These are phyloP conservation scores for Candida sp. DNA, from an alignment of 1,139 yeast genomes.

Conservation along the genomic window DNA sequence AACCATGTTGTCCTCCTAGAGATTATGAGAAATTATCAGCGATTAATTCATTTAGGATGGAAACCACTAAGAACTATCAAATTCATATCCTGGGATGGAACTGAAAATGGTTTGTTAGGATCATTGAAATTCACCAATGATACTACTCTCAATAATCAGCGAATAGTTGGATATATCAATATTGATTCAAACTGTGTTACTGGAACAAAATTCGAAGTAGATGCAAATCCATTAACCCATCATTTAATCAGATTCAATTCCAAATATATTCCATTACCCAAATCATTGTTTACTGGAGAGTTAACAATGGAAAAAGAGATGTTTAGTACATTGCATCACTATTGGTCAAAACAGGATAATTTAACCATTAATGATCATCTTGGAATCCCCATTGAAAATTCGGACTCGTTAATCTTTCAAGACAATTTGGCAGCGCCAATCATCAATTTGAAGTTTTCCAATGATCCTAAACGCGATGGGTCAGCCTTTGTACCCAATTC, in stretches of 20 bases:
- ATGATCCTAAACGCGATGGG: slow-evolving; percentile 25
- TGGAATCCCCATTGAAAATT: slow-evolving; percentile 19
- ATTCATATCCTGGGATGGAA: slow-evolving; percentile 45
- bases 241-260: slow-evolving; percentile 30
- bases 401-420: slow-evolving; percentile 35
- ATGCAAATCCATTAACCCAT: slow-evolving; percentile 34
- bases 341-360: slow-evolving; percentile 37
- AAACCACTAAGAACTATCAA: slow-evolving; percentile 40
- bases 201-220: slow-evolving; percentile 38
- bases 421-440: slow-evolving; percentile 30
- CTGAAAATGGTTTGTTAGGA: slow-evolving; percentile 33
- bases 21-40: slow-evolving; percentile 35
- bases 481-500: slow-evolving; percentile 34
- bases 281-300: slow-evolving; percentile 14
- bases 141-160: slow-evolving; percentile 17
- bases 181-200: slow-evolving; percentile 39
- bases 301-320: slow-evolving; percentile 20
- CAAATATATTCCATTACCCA: slow-evolving; percentile 33
- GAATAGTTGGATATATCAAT: slow-evolving; percentile 36
- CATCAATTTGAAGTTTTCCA: slow-evolving; percentile 32
- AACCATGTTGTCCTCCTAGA: slow-evolving; percentile 41
- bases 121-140: slow-evolving; percentile 23
- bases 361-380: slow-evolving; percentile 27
- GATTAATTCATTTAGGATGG: slow-evolving; percentile 37
- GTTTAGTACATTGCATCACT: slow-evolving; percentile 28